A percentile compares a stretch with the other conserved stretches of the same genome.
Evolutionary conservation across 2,329 filamentous ascomycete species (phyloP).

Genomic region (Penicillium sp.): DNA sequence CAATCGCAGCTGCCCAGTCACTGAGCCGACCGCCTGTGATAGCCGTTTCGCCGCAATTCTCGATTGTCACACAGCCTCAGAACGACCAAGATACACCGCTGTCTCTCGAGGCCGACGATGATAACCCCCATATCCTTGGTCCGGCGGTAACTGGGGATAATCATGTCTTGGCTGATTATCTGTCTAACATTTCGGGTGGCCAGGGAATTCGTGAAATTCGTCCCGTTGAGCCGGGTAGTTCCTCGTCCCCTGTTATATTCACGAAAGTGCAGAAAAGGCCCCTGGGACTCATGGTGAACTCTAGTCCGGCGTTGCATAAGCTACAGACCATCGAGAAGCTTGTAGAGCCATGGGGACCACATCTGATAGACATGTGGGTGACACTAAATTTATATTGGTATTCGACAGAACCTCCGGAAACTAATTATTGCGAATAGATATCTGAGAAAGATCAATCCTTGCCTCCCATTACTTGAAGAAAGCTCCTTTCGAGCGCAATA

Average conservation of each 20-base stretch:
- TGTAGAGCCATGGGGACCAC: constrained; percentile 27
- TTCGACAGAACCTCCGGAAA: neutral
- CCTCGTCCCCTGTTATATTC: constrained; percentile 24
- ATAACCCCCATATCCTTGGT: constrained; percentile 19
- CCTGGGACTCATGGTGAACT: constrained; percentile 7
- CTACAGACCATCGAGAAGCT: constrained; percentile 53
- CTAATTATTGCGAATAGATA: constrained; percentile 39
- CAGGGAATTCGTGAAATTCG: constrained; percentile 23
- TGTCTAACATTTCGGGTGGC: constrained; percentile 36
- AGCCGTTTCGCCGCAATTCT: neutral
- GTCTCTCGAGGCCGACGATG: constrained; percentile 14
- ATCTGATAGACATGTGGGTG: constrained; percentile 6
- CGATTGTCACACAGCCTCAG: neutral
- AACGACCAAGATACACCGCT: constrained; percentile 3
- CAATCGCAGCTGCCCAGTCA: neutral
- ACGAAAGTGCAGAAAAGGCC: constrained; percentile 15
- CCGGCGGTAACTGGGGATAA: constrained; percentile 42
- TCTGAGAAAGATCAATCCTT: constrained; percentile 52
- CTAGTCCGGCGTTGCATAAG: constrained; percentile 6
- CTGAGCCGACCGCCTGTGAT: neutral
- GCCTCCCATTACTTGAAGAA: constrained; percentile 57
- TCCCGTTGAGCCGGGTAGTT: constrained; percentile 17
- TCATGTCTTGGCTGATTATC: constrained; percentile 54
- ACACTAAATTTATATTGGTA: neutral
- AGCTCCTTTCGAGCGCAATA: constrained; percentile 48